A percentile compares a stretch with the other conserved stretches of the same genome.
phyloP scores from a whole-genome alignment of 208 protist species.

The Polymyxa betae region DNA sequence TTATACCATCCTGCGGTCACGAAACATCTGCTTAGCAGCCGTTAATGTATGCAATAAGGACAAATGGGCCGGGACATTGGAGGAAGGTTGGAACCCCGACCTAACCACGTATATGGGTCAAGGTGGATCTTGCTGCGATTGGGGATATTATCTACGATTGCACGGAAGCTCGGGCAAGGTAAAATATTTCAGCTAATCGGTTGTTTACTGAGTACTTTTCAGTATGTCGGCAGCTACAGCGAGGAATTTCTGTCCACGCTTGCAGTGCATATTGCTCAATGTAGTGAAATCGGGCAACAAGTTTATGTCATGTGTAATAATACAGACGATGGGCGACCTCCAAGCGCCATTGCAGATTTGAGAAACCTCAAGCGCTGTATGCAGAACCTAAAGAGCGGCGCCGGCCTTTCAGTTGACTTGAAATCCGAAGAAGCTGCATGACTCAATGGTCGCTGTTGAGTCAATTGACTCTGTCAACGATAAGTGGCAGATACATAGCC shows the following conservation, averaged over 20 bases:
- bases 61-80: neutral
- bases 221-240: constrained; percentile 21
- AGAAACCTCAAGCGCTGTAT: neutral
- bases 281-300: neutral
- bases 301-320: constrained; percentile 52
- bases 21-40: neutral
- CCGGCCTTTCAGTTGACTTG: neutral
- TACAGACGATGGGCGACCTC: constrained; percentile 25
- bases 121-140: constrained; percentile 2
- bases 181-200: too few species aligned
- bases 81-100: neutral
- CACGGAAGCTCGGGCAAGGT: neutral
- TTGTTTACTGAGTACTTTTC: too few species aligned
- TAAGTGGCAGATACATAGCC: too few species aligned
- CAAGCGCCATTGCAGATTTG: constrained; percentile 12
- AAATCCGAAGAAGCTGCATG: too few species aligned
- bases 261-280: neutral
- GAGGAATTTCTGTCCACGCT: neutral
- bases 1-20: neutral
- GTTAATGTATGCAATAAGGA: neutral
- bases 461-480: too few species aligned
- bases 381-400: neutral
- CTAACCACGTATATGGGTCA: neutral
- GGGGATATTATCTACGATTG: constrained; percentile 12
- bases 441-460: too few species aligned